These are phyloP conservation scores for Aureoboletus auriporus DNA, from an alignment of 768 basidiomycete genomes.

Conservation along the genomic window DNA sequence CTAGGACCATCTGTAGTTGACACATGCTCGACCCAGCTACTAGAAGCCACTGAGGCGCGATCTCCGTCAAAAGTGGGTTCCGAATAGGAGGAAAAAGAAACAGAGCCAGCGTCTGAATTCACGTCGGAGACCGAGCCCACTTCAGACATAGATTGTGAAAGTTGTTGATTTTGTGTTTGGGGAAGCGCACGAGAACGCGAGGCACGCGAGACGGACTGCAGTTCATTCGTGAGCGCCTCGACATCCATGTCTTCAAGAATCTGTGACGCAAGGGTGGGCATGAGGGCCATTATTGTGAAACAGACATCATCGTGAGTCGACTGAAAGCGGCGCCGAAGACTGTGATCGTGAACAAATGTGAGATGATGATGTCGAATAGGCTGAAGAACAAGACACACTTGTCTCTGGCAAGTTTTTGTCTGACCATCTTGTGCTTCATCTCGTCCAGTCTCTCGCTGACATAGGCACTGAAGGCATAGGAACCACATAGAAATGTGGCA, in stretches of 20 bases:
- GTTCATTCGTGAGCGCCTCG: constrained; percentile 58
- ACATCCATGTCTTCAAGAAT: constrained; percentile 75
- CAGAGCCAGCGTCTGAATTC: constrained; percentile 42
- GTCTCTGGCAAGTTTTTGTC: constrained; percentile 61
- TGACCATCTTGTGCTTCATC: constrained; percentile 55
- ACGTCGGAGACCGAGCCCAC: constrained; percentile 36
- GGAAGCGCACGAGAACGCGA: constrained; percentile 17
- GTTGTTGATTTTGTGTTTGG: constrained; percentile 9
- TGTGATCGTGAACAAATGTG: constrained; percentile 22
- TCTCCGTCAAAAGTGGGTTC: constrained; percentile 36
- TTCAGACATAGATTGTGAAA: constrained; percentile 34
- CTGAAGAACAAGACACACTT: constrained; percentile 29
- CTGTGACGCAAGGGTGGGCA: constrained; percentile 63
- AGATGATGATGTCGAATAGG: background rate
- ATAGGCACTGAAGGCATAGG: constrained; percentile 63
- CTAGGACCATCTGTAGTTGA: constrained; percentile 14
- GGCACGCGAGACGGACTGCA: constrained; percentile 43
- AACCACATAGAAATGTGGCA: constrained; percentile 51
- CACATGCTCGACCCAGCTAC: constrained; percentile 45
- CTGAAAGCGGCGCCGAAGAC: constrained; percentile 67
- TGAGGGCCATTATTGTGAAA: constrained; percentile 67
- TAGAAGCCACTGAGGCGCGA: constrained; percentile 32
- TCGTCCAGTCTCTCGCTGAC: constrained; percentile 61
- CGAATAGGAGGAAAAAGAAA: constrained; percentile 38
- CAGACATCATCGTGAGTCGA: constrained; percentile 75